Base-by-base conservation (phyloP, 2,329 filamentous ascomycete genomes). In the Macrophomina pseudophaseolina region DNA sequence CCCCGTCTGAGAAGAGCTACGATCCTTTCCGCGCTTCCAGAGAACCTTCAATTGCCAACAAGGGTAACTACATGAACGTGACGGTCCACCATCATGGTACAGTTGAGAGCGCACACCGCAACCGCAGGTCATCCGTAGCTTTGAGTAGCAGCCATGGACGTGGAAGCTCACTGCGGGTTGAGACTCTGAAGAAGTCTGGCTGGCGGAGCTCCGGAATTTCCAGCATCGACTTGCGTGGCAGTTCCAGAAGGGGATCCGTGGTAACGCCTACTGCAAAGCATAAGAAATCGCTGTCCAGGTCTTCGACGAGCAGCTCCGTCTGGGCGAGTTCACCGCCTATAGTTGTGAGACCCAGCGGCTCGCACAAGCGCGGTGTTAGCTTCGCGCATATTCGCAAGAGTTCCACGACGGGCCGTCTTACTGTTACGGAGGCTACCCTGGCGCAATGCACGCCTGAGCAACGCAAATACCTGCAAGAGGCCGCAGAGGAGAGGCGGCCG, bases 21-120 rank as follows among this genome's bases (percentile, higher is more conserved):
- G 94, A 97, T 75, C 93, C 93, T 0, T 97, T 91, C 76, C 87
- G 91, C 72, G 88, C 91, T 4, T 93, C 90, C 2, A 84, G 85
- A 70, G 80, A 85, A 65, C 65, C 65, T 63, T 66, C 65, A 14
- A 30, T 66, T 11, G 65, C 65, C 6, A 63, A 66, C 40, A 66
- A 62, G 67, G 78, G 65, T 6, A 66, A 71, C 81, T 66, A 66
- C 49, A 63, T 89, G 35, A 91, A 88, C 71, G 86, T 93, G 62
- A 88, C 87, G 0, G 83, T 95, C 56, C 90, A 93, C 72, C 86
- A 88, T 59, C 79, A 74, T 66, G 70, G 75, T 68, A 76, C 72
- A 59, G 72, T 70, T 48, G 70, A 72, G 42, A 76, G 72, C 49
- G 46, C 23, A 5, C 42, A 59, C 35, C 46, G 56, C 5, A 62